phyloP scores from a whole-genome alignment of 352 stramenopile species.

The Pythium coloratum region DNA sequence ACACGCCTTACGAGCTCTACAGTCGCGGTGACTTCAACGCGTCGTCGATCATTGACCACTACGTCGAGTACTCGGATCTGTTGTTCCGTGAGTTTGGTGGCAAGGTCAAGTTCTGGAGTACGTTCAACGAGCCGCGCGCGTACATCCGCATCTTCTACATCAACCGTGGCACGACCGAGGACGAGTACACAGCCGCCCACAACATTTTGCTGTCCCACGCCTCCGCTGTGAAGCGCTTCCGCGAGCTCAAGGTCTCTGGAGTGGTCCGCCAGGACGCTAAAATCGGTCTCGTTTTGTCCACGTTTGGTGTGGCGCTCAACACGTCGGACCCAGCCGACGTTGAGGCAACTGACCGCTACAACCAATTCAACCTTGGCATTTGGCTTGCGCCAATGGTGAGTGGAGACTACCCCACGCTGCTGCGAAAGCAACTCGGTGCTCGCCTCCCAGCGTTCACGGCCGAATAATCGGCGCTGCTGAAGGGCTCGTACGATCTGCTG shows the following conservation, averaged over 20 bases:
- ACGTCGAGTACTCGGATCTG: constrained; percentile 78
- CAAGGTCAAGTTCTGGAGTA: constrained; percentile 92
- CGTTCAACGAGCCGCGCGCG: constrained; percentile 92
- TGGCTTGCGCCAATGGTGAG: neutral
- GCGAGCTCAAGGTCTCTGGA: constrained; percentile 29
- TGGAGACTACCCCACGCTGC: neutral
- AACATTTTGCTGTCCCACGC: constrained; percentile 90
- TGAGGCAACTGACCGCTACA: neutral
- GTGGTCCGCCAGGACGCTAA: constrained; percentile 48
- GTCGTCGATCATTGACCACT: constrained; percentile 48
- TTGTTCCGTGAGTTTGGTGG: constrained; percentile 89
- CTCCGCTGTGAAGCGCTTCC: constrained; percentile 75
- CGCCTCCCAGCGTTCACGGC: neutral
- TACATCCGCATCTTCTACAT: constrained; percentile 43
- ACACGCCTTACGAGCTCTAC: too few species aligned
- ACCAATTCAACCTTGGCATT: neutral
- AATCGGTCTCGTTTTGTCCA: neutral
- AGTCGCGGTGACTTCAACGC: constrained; percentile 41
- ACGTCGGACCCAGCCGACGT: neutral
- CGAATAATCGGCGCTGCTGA: neutral
- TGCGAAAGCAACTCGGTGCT: neutral
- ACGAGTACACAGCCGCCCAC: constrained; percentile 61
- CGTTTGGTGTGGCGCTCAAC: neutral
- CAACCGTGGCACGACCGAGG: constrained; percentile 42
- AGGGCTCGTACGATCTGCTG: neutral